Conservation (phyloP, 2,329 filamentous ascomycete genomes). For the Scopulariopsis brevicaulis region DNA sequence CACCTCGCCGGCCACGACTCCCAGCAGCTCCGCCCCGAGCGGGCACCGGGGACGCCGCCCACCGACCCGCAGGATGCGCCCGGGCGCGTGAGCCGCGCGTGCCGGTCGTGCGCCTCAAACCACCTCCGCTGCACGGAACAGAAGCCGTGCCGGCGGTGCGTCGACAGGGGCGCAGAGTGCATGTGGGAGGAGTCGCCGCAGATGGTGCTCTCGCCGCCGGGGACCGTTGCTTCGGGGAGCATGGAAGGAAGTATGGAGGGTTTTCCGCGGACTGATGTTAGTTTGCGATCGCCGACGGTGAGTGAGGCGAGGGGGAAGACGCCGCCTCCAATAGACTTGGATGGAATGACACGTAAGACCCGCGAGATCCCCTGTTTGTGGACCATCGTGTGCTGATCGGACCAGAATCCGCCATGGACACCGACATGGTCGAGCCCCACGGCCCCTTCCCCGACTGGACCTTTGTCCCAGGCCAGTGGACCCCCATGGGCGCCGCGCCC, state of each 20-base stretch:
- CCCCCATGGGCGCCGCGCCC: not conserved
- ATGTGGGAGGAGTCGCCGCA: slow-evolving; percentile 16
- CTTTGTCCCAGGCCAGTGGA: slow-evolving; percentile 9
- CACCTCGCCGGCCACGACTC: slow-evolving; percentile 35
- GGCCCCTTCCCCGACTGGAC: slow-evolving; percentile 10
- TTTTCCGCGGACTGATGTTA: not conserved
- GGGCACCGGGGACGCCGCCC: slow-evolving; percentile 20
- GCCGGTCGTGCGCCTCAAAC: slow-evolving; percentile 37
- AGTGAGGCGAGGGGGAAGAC: not conserved
- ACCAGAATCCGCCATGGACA: not conserved
- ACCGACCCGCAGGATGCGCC: not conserved
- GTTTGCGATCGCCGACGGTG: not conserved
- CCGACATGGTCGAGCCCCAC: not conserved
- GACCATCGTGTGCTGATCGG: not conserved
- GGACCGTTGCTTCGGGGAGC: not conserved
- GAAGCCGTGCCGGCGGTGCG: slow-evolving; percentile 42
- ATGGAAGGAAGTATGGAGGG: not conserved
- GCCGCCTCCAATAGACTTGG: too few relatives aligned
- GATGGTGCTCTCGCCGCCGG: slow-evolving; percentile 7
- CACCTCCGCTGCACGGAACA: slow-evolving; percentile 43
- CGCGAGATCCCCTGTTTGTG: not conserved
- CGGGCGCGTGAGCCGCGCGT: slow-evolving; percentile 39
- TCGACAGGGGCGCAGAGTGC: slow-evolving; percentile 32
- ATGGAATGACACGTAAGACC: not conserved
- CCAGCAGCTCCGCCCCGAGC: slow-evolving; percentile 23